Percentiles rank a stretch among this genome's conserved stretches.
Conservation (phyloP, 1,139 yeast genomes). For the Saccharomyces hybrid region DNA sequence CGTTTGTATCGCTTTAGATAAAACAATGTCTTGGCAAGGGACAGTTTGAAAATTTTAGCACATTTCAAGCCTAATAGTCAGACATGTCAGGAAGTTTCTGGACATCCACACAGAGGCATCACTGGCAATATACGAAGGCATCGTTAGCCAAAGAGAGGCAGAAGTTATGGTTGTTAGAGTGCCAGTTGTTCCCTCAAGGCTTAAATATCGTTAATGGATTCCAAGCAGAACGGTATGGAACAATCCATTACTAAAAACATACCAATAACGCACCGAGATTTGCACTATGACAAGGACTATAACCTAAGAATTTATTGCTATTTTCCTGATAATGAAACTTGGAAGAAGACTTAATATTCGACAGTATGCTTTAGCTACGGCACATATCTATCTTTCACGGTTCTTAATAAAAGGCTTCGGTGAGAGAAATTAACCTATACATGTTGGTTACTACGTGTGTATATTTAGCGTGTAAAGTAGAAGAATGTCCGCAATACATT, state of each 20-base stretch:
- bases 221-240: constrained; percentile 15
- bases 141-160: constrained; percentile 38
- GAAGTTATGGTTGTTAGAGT: constrained; percentile 33
- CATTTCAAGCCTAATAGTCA: constrained; percentile 4
- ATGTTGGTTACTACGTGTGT: constrained; percentile 76
- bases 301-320: constrained; percentile 63
- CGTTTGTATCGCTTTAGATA: background rate
- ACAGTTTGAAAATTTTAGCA: background rate
- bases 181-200: constrained; percentile 31
- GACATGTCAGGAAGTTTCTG: constrained; percentile 59
- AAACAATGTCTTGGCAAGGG: background rate
- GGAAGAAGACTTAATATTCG: constrained; percentile 73
- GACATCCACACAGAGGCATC: constrained; percentile 55
- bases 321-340: constrained; percentile 58
- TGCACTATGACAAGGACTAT: constrained; percentile 47
- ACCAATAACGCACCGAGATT: constrained; percentile 36
- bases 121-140: constrained; percentile 55
- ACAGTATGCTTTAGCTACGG: constrained; percentile 81
- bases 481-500: constrained; percentile 92
- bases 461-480: constrained; percentile 86
- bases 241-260: constrained; percentile 33
- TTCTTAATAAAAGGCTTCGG: constrained; percentile 68
- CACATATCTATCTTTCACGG: constrained; percentile 73
- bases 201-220: constrained; percentile 28
- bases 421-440: constrained; percentile 77